phyloP scores from a whole-genome alignment of 1,284 basidiomycete genomes.

The Mycena sp. region DNA sequence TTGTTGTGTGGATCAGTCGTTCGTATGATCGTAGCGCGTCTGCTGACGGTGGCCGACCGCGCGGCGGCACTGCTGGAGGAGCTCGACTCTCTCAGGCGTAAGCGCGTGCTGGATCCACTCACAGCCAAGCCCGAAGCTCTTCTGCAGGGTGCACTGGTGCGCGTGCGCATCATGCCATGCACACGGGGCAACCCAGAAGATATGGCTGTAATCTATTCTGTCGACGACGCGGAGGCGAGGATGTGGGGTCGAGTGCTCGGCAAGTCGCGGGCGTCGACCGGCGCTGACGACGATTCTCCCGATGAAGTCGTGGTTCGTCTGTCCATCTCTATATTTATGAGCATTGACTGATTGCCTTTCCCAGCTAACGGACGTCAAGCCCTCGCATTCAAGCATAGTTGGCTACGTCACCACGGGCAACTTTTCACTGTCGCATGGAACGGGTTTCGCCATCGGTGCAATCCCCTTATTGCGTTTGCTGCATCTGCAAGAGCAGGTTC shows the following conservation, averaged over 20 bases:
- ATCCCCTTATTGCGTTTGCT: conserved; percentile 67
- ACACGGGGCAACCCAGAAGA: conserved; percentile 79
- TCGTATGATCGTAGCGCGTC: conserved; percentile 53
- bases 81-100: conserved; percentile 67
- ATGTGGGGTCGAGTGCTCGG: conserved; percentile 53
- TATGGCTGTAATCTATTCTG: conserved; percentile 73
- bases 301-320: conserved; percentile 41
- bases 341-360: background rate
- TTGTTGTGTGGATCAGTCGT: conserved; percentile 68
- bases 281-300: conserved; percentile 44
- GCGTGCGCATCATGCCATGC: conserved; percentile 67
- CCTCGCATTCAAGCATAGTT: conserved; percentile 59
- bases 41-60: conserved; percentile 47
- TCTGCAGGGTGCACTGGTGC: conserved; percentile 68
- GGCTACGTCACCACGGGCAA: conserved; percentile 87
- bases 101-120: conserved; percentile 58
- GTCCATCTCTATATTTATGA: background rate
- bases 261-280: conserved; percentile 32
- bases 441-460: conserved; percentile 78
- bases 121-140: conserved; percentile 52
- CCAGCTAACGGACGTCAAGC: conserved; percentile 41
- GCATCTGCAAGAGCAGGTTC: conserved; percentile 58
- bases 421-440: conserved; percentile 79
- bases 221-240: conserved; percentile 60
- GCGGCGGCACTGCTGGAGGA: conserved; percentile 55